A percentile compares a stretch with the other conserved stretches of the same genome.
phyloP scores from a whole-genome alignment of 768 basidiomycete genomes.

The Boletus sp. region DNA sequence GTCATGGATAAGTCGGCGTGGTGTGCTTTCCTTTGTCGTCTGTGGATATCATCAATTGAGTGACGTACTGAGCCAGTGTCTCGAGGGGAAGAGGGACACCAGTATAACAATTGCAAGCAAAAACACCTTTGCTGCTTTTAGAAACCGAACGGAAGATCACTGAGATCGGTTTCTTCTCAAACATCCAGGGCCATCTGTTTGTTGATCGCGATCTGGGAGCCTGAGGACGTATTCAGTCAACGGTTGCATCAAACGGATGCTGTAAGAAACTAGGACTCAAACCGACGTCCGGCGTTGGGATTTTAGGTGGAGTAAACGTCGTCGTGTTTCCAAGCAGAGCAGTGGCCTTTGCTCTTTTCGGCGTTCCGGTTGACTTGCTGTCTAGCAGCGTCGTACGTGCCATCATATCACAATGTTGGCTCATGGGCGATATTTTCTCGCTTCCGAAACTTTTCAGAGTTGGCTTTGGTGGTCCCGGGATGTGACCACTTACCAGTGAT shows the following conservation, averaged over 20 bases:
- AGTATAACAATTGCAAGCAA: neutral
- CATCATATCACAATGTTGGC: neutral
- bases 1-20: constrained; percentile 26
- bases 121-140: neutral
- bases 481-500: neutral
- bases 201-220: neutral
- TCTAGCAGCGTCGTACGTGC: neutral
- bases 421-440: neutral
- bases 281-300: neutral
- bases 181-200: neutral
- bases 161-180: neutral
- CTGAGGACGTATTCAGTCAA: constrained; percentile 2
- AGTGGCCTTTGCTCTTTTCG: neutral
- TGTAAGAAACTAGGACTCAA: neutral
- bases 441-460: neutral
- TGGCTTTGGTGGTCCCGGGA: neutral
- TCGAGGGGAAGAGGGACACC: neutral
- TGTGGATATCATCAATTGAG: constrained; percentile 11
- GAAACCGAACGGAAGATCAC: neutral
- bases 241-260: neutral
- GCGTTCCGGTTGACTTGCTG: neutral
- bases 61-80: neutral
- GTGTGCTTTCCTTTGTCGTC: constrained; percentile 13
- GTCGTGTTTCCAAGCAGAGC: neutral
- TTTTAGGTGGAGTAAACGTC: neutral